These are phyloP conservation scores for Pezicula radicicola DNA, from an alignment of 2,329 filamentous ascomycete genomes.

Conservation along the genomic window DNA sequence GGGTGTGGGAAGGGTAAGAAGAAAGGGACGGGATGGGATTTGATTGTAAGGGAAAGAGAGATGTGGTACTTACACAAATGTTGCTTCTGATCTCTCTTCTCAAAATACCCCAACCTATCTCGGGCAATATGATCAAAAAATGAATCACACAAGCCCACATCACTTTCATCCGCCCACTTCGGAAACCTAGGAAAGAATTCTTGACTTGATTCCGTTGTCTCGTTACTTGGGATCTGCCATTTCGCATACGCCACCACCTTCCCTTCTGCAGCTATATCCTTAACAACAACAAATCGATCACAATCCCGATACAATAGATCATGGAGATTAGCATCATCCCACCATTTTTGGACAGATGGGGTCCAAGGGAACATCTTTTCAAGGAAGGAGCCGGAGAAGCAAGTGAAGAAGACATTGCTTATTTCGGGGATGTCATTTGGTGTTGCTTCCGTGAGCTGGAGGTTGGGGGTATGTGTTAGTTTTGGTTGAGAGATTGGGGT, in stretches of 20 bases:
- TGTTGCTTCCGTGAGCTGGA: neutral
- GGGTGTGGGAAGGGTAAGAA: too few relatives aligned
- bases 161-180: slow-evolving; percentile 1
- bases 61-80: slow-evolving; percentile 1
- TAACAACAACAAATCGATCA: slow-evolving; percentile 2
- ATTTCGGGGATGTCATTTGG: neutral
- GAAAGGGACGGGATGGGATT: neutral
- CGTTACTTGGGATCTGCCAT: slow-evolving; percentile 1
- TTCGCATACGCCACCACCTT: slow-evolving; percentile 5
- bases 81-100: neutral
- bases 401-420: slow-evolving; percentile 1
- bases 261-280: slow-evolving; percentile 1
- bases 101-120: neutral
- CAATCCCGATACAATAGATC: slow-evolving; percentile 2
- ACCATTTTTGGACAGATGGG: neutral
- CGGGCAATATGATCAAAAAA: neutral
- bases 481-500: too few relatives aligned
- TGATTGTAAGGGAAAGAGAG: neutral
- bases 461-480: neutral
- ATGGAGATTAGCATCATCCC: slow-evolving; percentile 1
- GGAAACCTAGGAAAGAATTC: slow-evolving; percentile 2
- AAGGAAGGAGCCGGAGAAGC: slow-evolving; percentile 2
- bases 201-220: neutral
- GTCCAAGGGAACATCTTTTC: neutral
- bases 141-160: slow-evolving; percentile 1